These are phyloP conservation scores for Sextonia rubra DNA, from an alignment of 164 flowering plant species.

Conservation along the genomic window DNA sequence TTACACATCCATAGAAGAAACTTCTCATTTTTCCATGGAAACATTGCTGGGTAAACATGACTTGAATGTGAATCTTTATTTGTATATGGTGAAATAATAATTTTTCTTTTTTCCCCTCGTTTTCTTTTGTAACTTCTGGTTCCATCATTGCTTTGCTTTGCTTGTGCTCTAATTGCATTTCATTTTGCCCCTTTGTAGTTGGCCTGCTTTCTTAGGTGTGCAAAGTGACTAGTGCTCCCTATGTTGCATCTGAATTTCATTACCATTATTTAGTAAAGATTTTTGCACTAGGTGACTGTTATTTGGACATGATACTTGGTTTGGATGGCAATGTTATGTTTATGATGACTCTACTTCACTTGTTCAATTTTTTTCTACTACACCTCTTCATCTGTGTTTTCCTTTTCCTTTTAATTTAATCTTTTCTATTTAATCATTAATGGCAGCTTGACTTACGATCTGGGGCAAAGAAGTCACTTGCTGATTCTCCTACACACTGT, in stretches of 20 bases:
- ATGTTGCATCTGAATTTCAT: not conserved
- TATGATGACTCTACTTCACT: not conserved
- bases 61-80: too few relatives aligned
- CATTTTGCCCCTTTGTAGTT: not conserved
- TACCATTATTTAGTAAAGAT: not conserved
- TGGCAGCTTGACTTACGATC: conserved; percentile 88
- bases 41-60: too few relatives aligned
- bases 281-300: not conserved
- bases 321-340: not conserved
- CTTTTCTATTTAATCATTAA: conserved; percentile 8
- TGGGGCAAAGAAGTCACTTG: conserved; percentile 80
- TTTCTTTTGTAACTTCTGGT: too few relatives aligned
- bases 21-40: too few relatives aligned
- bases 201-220: not conserved
- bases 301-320: not conserved
- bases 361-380: not conserved
- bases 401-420: conserved; percentile 8
- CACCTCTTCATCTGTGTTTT: not conserved
- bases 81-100: too few relatives aligned
- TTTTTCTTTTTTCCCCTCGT: too few relatives aligned
- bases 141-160: not conserved
- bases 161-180: not conserved
- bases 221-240: not conserved
- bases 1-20: too few relatives aligned
- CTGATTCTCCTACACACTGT: conserved; percentile 76